Percentiles rank a stretch among this genome's conserved stretches.
phyloP scores from a whole-genome alignment of 2,329 filamentous ascomycete genomes.

The Polytolypa hystricis region DNA sequence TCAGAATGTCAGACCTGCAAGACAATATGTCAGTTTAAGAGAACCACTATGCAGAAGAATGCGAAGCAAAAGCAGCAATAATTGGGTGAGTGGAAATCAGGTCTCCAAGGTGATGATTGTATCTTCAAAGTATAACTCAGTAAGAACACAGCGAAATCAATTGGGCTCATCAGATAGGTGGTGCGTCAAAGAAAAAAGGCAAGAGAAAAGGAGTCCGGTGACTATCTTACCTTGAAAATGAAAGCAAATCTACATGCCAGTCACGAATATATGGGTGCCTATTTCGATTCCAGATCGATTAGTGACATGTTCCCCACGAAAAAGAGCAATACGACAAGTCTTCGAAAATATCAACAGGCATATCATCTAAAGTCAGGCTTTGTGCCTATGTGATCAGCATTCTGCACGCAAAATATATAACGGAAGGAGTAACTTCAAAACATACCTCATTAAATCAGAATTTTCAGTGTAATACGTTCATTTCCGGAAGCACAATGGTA shows the following conservation, averaged over 20 bases:
- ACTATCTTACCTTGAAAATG: constrained; percentile 5
- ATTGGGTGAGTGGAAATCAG: constrained; percentile 38
- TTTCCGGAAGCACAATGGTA: constrained; percentile 41
- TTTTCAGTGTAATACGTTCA: constrained; percentile 54
- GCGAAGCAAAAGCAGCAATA: background rate
- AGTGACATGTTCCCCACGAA: constrained; percentile 12
- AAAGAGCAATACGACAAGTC: constrained; percentile 14
- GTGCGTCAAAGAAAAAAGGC: constrained; percentile 6
- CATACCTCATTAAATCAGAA: constrained; percentile 61
- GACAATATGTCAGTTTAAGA: background rate
- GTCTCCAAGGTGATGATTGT: constrained; percentile 56
- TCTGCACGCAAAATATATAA: constrained; percentile 5
- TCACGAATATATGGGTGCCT: constrained; percentile 8
- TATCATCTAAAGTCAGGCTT: constrained; percentile 34
- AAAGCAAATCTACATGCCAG: background rate
- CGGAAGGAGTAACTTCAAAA: constrained; percentile 6
- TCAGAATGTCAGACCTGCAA: too few species aligned
- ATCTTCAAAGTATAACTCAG: constrained; percentile 50
- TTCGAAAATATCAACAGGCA: constrained; percentile 15
- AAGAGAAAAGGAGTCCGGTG: constrained; percentile 5
- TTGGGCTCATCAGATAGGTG: constrained; percentile 45
- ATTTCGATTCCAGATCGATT: constrained; percentile 19
- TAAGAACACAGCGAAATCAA: constrained; percentile 55
- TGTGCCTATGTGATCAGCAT: constrained; percentile 15
- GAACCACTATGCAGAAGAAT: background rate